phyloP scores from a whole-genome alignment of 768 basidiomycete genomes.

The Tricholoma terreum region DNA sequence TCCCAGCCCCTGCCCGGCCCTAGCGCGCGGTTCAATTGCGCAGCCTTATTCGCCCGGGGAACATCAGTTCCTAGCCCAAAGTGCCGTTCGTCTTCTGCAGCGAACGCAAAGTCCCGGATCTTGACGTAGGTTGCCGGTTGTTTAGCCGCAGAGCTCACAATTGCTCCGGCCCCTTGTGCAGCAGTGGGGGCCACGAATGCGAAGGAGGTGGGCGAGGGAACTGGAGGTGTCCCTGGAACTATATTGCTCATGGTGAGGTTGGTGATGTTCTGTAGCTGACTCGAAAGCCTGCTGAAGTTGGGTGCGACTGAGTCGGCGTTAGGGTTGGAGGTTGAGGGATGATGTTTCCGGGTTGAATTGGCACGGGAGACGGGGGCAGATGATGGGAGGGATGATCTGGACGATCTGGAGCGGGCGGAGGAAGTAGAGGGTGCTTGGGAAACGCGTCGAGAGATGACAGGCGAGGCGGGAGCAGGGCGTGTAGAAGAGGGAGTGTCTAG shows the following conservation, averaged over 20 bases:
- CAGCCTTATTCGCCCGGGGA: conserved; percentile 38
- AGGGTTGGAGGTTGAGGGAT: background rate
- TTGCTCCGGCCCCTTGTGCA: background rate
- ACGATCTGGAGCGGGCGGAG: conserved; percentile 21
- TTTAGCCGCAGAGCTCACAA: background rate
- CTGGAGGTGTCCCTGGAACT: conserved; percentile 1
- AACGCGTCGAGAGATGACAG: conserved; percentile 13
- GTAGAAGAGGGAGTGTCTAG: conserved; percentile 20
- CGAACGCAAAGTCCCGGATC: conserved; percentile 43
- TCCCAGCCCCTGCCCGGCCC: conserved; percentile 10
- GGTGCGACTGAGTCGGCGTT: background rate
- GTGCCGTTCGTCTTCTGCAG: conserved; percentile 34
- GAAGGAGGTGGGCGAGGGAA: background rate
- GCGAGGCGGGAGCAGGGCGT: conserved; percentile 16
- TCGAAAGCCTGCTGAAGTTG: conserved; percentile 3
- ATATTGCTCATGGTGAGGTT: background rate
- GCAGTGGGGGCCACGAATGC: conserved; percentile 3
- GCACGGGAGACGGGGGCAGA: conserved; percentile 13
- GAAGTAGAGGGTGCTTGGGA: conserved; percentile 30
- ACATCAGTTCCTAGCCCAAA: conserved; percentile 37
- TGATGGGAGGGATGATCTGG: conserved; percentile 9
- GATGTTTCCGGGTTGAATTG: conserved; percentile 8
- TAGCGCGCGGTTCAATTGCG: conserved; percentile 30
- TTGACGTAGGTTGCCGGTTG: conserved; percentile 24
- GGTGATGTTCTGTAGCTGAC: conserved; percentile 2